Evolutionary conservation across 805 yeast genomes (phyloP), one percentile per base, ranked within the genome.

Genomic region (Wickerhamomyces ciferrii): DNA sequence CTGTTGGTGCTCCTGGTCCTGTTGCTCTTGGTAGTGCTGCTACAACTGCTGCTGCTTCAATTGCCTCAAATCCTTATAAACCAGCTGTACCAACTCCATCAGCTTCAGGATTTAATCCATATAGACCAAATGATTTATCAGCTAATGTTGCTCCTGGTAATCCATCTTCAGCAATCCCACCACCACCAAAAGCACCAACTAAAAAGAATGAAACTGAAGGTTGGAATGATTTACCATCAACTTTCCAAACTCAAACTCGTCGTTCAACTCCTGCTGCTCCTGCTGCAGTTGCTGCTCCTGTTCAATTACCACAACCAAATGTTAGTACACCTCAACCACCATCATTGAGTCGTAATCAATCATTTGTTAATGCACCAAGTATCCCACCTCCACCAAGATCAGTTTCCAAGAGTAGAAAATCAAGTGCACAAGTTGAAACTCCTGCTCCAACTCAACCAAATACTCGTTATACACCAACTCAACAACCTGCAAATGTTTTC

Each of bases 181-280:
- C 61, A 19, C 64, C 65, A 41, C 64, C 60, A 23, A 54, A 52
- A 54, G 53, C 48, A n/a, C 39, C 39, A 36, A 42, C 44, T 10
- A 51, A 48, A 37, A 75, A 72, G 47, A 65, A 63, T 45, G 78
- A 78, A 39, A 76, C 76, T 35, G 87, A 82, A 35, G 88, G 87
- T 4, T 83, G 89, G 88, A 83, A 82, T 55, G 87, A 82, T 58
- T 66, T 83, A 49, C 88, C 89, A 43, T 72, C 77, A 11, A 66
- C 72, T 10, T 75, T 75, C 65, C 74, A 74, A 41, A 47, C 38
- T 24, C 58, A 56, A 23, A 27, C 66, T 25, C 63, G 74, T 10
- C 75, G 75, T 43, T 68, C 75, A 35, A 68, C 74, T 27, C 74
- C 78, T 19, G 70, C 80, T 17, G 67, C 77, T 7, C 67, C 71